Percentiles rank a stretch among this genome's conserved stretches.
Evolutionary conservation across 2,329 filamentous ascomycete species (phyloP).

Genomic region (Aspergillus versicolor): DNA sequence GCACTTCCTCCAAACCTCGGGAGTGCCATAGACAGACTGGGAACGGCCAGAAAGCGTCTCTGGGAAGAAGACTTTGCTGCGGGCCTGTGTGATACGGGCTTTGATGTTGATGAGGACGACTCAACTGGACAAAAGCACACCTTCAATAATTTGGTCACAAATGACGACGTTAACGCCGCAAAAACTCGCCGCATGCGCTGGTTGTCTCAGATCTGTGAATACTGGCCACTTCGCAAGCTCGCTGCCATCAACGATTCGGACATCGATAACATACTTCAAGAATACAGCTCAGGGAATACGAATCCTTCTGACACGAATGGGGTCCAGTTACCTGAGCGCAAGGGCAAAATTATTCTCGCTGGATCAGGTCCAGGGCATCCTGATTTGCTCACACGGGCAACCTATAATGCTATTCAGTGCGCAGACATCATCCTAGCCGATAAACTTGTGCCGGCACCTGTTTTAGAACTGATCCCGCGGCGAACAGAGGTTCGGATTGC

Average conservation of each 20-base stretch:
- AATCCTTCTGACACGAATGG: slow-evolving; percentile 17
- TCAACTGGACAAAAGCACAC: slow-evolving; percentile 63
- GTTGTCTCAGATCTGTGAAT: slow-evolving; percentile 96
- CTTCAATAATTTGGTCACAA: slow-evolving; percentile 79
- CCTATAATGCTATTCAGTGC: slow-evolving; percentile 48
- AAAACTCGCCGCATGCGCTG: slow-evolving; percentile 85
- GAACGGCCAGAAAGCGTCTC: slow-evolving; percentile 67
- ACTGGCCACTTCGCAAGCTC: slow-evolving; percentile 87
- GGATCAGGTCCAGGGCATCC: slow-evolving; percentile 92
- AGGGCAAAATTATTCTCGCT: slow-evolving; percentile 78
- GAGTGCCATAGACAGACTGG: slow-evolving; percentile 72
- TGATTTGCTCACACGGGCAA: slow-evolving; percentile 75
- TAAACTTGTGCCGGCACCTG: slow-evolving; percentile 66
- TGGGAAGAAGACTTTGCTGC: slow-evolving; percentile 69
- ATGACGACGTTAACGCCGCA: slow-evolving; percentile 69
- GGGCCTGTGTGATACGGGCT: slow-evolving; percentile 44
- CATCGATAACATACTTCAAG: slow-evolving; percentile 71
- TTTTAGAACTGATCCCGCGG: slow-evolving; percentile 86
- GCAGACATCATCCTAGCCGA: slow-evolving; percentile 53
- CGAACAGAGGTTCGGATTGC: slow-evolving; percentile 88
- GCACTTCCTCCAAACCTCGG: slow-evolving; percentile 75
- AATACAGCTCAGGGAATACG: slow-evolving; percentile 54
- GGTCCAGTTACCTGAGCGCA: slow-evolving; percentile 26
- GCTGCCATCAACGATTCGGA: slow-evolving; percentile 78
- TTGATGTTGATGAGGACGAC: slow-evolving; percentile 51